Base-by-base conservation (phyloP, 768 basidiomycete genomes). In the Phanerochaete sordida region DNA sequence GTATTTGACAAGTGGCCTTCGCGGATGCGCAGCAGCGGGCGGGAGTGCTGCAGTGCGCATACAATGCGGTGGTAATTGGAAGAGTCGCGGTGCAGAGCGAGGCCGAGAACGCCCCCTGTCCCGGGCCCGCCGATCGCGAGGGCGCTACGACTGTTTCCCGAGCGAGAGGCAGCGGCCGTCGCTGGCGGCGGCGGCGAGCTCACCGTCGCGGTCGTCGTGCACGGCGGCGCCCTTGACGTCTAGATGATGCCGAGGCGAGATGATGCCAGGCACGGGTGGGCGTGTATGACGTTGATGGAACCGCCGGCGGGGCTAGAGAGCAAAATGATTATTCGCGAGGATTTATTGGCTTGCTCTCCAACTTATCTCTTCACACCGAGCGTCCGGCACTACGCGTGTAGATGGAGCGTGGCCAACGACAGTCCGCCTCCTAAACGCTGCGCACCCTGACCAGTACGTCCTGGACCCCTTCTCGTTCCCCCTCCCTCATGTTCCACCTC, bases 331-430 rank as follows among this genome's bases (percentile, higher is more conserved):
- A 12, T 26, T 48, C 27, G 13, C 47, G 47, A 48, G 47, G 27
- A 28, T 24, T 48, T 48, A n/a, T n/a, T n/a, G 8, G 19, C 27
- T 24, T 24, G 8, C 19, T 43, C 39, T 43, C 13, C 47, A 8
- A 26, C 24, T 28, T 48, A 48, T 48, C 47, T 48, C 11, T 24
- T 28, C 47, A 23, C 23, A 26, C 30, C 33, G 31, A 37, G 51
- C 51, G 51, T 31, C 31, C 51, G 51, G 51, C 31, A n/a, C 21
- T 16, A 30, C 51, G 51, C 51, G 51, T 52, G 51, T 52, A 52
- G 30, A 33, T 52, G 51, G 51, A 52, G 51, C 48, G 48, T 52
- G 51, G 51, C 48, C 26, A 27, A 26, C 24, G 28, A 49, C 11
- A 11, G 11, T 43, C 39, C 47, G 9, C 27, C 47, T 48, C 47